phyloP scores from a whole-genome alignment of 106 monocot species.

The Acanthochlamys bracteata region DNA sequence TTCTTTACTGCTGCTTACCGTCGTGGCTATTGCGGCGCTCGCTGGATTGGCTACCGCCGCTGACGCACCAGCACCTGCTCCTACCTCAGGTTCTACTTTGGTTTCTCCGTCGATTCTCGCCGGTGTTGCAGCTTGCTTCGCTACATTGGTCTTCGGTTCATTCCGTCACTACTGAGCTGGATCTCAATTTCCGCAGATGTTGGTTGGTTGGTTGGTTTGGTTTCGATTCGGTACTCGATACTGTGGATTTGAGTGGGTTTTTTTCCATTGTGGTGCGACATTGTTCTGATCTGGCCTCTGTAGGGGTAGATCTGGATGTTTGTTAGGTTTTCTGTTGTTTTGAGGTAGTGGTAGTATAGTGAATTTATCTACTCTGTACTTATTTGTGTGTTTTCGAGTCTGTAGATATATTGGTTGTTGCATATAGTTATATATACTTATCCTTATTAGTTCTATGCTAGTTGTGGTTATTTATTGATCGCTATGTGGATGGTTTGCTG shows the following conservation, averaged over 20 bases:
- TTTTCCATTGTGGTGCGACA: not conserved
- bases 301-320: slow-evolving; percentile 1
- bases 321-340: slow-evolving; percentile 2
- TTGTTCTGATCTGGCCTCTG: slow-evolving; percentile 6
- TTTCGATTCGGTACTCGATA: not conserved
- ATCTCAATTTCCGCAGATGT: not conserved
- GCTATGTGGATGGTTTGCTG: too few relatives aligned
- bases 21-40: slow-evolving; percentile 15
- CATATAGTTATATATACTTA: not conserved
- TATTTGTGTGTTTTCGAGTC: not conserved
- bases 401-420: slow-evolving; percentile 8
- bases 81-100: slow-evolving; percentile 12
- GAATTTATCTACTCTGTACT: not conserved
- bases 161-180: not conserved
- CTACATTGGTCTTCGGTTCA: slow-evolving; percentile 8
- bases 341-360: not conserved
- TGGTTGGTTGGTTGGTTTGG: not conserved
- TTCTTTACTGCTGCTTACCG: slow-evolving; percentile 5
- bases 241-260: not conserved
- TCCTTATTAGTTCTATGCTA: not conserved
- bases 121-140: slow-evolving; percentile 13
- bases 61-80: slow-evolving; percentile 18
- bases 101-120: slow-evolving; percentile 16
- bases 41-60: slow-evolving; percentile 3
- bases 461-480: not conserved